Evolutionary conservation across 257 asterid species (phyloP).

Genomic region (Solanum microdontum): DNA sequence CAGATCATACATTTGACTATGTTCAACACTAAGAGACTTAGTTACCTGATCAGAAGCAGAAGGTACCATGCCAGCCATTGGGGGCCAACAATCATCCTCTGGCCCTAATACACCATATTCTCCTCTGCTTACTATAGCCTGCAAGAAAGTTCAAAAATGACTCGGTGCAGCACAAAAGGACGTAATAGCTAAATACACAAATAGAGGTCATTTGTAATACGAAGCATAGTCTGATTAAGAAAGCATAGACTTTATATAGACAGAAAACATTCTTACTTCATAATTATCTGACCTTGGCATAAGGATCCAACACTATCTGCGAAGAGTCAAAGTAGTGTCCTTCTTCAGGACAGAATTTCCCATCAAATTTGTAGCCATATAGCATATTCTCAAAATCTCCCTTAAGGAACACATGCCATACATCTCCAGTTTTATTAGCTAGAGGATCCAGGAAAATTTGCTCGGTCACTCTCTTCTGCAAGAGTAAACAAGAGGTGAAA

Average conservation of each 20-base stretch:
- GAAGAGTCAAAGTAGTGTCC: conserved; percentile 76
- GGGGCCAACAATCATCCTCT: conserved; percentile 76
- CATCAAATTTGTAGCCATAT: conserved; percentile 71
- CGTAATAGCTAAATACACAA: not conserved
- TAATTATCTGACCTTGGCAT: conserved; percentile 62
- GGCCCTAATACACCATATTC: conserved; percentile 63
- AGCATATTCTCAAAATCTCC: conserved; percentile 75
- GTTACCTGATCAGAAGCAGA: conserved; percentile 17
- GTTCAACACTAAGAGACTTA: not conserved
- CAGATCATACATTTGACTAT: not conserved
- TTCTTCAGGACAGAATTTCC: conserved; percentile 67
- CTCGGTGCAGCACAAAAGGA: not conserved
- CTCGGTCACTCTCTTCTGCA: conserved; percentile 80
- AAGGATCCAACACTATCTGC: conserved; percentile 71
- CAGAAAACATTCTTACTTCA: not conserved
- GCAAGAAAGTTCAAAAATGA: conserved; percentile 9
- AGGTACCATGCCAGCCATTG: conserved; percentile 78
- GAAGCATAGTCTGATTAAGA: not conserved
- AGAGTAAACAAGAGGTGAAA: not conserved
- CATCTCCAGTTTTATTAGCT: conserved; percentile 84
- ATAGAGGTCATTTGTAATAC: not conserved
- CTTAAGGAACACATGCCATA: conserved; percentile 83
- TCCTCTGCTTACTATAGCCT: conserved; percentile 80
- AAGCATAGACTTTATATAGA: not conserved
- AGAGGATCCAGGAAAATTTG: conserved; percentile 54